Base-by-base conservation (phyloP, 495 filamentous ascomycete genomes). In the Penicillium manginii region DNA sequence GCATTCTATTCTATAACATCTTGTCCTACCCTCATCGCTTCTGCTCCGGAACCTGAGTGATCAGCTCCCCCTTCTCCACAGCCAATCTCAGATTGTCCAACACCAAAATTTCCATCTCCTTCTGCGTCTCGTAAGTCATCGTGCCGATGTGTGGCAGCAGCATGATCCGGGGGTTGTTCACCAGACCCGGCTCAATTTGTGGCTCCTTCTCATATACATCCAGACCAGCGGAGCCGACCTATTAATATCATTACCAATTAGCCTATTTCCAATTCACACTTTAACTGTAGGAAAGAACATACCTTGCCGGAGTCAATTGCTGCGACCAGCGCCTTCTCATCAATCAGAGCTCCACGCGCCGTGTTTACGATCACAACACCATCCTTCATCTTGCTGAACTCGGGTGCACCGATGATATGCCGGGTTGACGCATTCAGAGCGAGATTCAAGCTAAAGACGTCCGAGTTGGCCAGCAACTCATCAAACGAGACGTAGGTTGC, bases 141-240 rank as follows among this genome's bases (percentile, higher is more conserved):
- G 91, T 93, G 6, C 91, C 91, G 75, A 94, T 89, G 70, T 96
- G 91, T 23, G 91, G 91, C 48, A 92, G 68, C 50, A 96, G 68
- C 75, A 93, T 85, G 29, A 90, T 88, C 31, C 83, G 78, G 4
- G 85, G 83, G 66, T 89, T 91, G 54, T 78, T 80, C 37, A 93
- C 71, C 39, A 96, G 73, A 2, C 88, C 89, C 2, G 83, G 77
- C 64, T 93, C 88, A 35, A 94, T 78, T 32, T 83, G 71, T 1
- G 90, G 90, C 73, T 93, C 90, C 23, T 91, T 78, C 74, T 93
- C 90, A 61, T 83, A 93, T n/a, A 93, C 90, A 66, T 93, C 90
- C 32, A 93, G 76, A n/a, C 90, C 90, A 22, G 76, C 78, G 40
- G 55, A 82, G 78, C 54, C 80, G 32, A 81, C 75, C 77, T 79